These are phyloP conservation scores for Mortierella sp. DNA, from an alignment of 371 early-diverging fungal genomes.

Conservation along the genomic window DNA sequence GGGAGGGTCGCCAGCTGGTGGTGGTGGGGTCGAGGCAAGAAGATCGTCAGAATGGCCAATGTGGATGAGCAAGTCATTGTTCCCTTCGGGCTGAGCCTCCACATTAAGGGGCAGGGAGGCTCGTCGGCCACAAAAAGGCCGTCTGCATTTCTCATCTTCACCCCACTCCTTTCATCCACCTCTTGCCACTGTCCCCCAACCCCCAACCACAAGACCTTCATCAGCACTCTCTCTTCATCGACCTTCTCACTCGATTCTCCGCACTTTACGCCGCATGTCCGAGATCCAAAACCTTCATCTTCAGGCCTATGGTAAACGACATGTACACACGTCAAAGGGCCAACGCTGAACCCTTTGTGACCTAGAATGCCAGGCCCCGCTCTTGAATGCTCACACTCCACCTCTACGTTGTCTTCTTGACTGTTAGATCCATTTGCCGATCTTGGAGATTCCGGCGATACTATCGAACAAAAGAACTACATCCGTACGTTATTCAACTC, in stretches of 20 bases:
- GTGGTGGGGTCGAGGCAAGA: background rate
- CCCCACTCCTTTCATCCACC: conserved; percentile 6
- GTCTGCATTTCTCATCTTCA: background rate
- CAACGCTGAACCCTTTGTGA: background rate
- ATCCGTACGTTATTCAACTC: conserved; percentile 72
- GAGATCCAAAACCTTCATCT: conserved; percentile 46
- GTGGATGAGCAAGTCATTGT: no score
- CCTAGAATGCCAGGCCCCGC: background rate
- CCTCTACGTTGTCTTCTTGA: background rate
- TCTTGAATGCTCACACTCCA: no score
- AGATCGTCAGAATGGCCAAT: no score
- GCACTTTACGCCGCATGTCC: conserved; percentile 30
- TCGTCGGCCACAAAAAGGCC: background rate
- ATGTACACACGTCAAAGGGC: no score
- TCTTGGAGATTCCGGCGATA: conserved; percentile 73
- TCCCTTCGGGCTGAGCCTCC: no score
- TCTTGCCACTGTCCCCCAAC: background rate
- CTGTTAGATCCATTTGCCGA: conserved; percentile 83
- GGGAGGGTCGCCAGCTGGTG: no score
- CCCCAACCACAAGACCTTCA: no score
- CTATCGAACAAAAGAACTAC: conserved; percentile 63
- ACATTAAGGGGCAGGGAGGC: no score
- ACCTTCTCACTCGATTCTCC: background rate
- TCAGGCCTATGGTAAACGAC: conserved; percentile 45
- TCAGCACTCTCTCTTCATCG: background rate